Evolutionary conservation across 2,329 filamentous ascomycete species (phyloP), one percentile per base, ranked within the genome.

Genomic region (Neoscytalidium dimidiatum): DNA sequence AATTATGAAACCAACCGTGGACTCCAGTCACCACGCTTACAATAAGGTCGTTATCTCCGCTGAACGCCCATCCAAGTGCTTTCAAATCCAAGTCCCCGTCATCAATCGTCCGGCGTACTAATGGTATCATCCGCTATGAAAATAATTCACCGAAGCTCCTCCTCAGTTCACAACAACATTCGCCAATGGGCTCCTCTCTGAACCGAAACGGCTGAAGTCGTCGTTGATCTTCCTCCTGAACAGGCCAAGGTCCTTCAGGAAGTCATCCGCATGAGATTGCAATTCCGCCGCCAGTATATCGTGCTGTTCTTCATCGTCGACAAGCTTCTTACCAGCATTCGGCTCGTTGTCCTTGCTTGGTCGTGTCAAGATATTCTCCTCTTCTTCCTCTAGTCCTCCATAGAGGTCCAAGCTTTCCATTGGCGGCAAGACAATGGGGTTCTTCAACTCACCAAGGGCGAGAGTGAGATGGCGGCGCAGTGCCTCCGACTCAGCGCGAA

Each of bases 211-310:
- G 64, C 81, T 81, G 76, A 91, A 86, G 75, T 98, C 95, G 71
- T 95, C 92, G 6, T 87, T 88, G 68, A 98, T 88, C 81, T 97
- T 98, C 72, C 88, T 88, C 76, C 90, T 90, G 80, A 96, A 96
- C 74, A 94, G 76, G 31, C 85, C 86, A 63, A 96, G 75, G 71
- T 98, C 94, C 70, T 88, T 88, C 68, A 99, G 82, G 73, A 98
- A 85, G 38, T 90, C 89, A 70, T 94, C 88, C 83, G 96, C 94
- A 72, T 92, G 88, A n/a, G 89, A 88, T 74, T 97, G 92, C 81
- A 94, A 86, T 67, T 94, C 84, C 43, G 80, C 74, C 0, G 83
- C 84, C 51, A 86, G 81, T 19, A 67, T 79, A 46, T 77, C 75
- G 26, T 74, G 78, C 38, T 82, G 73, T 66, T 82, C 80, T 67